Evolutionary conservation across 352 stramenopile genomes (phyloP).

Genomic region (Thraustochytrium sp.): DNA sequence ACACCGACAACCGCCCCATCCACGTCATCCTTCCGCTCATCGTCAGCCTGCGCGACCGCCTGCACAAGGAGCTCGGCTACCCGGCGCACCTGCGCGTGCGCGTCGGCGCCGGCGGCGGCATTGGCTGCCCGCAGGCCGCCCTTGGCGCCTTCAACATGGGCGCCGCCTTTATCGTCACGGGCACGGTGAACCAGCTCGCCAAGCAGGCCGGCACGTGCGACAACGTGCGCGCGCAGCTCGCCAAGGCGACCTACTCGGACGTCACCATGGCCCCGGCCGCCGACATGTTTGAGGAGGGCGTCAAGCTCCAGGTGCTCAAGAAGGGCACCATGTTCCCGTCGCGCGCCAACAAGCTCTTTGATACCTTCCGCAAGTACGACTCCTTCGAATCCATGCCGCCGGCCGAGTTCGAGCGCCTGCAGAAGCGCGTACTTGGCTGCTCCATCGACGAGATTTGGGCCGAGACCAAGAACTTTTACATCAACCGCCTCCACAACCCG

Average conservation of each 20-base stretch:
- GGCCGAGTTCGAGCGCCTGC: not conserved
- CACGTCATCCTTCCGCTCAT: conserved; percentile 36
- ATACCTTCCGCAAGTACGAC: conserved; percentile 30
- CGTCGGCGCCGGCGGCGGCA: conserved; percentile 16
- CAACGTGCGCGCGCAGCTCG: not conserved
- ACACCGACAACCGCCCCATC: conserved; percentile 37
- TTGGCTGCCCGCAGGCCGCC: conserved; percentile 4
- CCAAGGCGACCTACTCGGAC: conserved; percentile 21
- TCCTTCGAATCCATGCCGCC: conserved; percentile 22
- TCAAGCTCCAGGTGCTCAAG: conserved; percentile 39
- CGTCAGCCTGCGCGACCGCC: not conserved
- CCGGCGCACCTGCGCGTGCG: not conserved
- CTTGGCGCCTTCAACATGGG: conserved; percentile 10
- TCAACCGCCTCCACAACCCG: conserved; percentile 23
- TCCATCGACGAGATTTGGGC: conserved; percentile 2
- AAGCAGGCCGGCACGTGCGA: conserved; percentile 24
- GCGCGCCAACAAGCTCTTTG: conserved; percentile 32
- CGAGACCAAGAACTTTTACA: conserved; percentile 40
- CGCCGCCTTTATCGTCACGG: conserved; percentile 22
- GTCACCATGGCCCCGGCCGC: conserved; percentile 21
- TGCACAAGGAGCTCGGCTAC: conserved; percentile 13
- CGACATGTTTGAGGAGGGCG: conserved; percentile 35
- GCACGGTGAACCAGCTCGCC: conserved; percentile 15
- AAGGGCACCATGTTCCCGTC: conserved; percentile 38
- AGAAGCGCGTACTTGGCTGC: conserved; percentile 18